Percentiles rank a stretch among this genome's conserved stretches.
These are phyloP conservation scores for Aspergillus ochraceoroseus DNA, from an alignment of 2,329 filamentous ascomycete species.

Conservation along the genomic window DNA sequence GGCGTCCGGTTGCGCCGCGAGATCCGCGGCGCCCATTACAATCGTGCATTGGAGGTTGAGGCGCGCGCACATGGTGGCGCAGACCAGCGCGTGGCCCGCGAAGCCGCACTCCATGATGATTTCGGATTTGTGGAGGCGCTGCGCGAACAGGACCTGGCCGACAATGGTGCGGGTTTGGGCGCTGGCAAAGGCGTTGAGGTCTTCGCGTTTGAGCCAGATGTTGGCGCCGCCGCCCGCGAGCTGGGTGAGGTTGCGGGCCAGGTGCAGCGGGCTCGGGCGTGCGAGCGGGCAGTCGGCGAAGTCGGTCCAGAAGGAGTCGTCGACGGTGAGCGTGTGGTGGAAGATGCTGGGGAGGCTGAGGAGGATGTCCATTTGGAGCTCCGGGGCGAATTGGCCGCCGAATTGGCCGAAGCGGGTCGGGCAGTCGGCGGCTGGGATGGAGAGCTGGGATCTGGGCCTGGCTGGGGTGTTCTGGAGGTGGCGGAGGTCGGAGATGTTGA, in stretches of 20 bases:
- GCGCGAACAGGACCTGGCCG: slow-evolving; percentile 84
- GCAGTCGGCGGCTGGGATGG: slow-evolving; percentile 5
- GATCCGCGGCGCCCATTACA: slow-evolving; percentile 96
- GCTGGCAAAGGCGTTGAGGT: slow-evolving; percentile 91
- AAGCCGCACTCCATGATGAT: slow-evolving; percentile 97
- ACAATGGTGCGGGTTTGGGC: slow-evolving; percentile 99
- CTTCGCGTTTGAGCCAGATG: slow-evolving; percentile 96
- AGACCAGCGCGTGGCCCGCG: slow-evolving; percentile 93
- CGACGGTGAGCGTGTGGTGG: slow-evolving; percentile 23
- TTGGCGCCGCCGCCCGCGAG: slow-evolving; percentile 83
- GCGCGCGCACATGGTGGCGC: slow-evolving; percentile 91
- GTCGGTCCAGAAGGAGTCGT: slow-evolving; percentile 27
- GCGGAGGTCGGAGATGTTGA: neutral
- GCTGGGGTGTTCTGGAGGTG: slow-evolving; percentile 4
- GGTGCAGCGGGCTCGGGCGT: slow-evolving; percentile 79
- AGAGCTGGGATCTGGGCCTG: slow-evolving; percentile 13
- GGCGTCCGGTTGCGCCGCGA: slow-evolving; percentile 85
- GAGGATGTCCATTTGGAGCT: slow-evolving; percentile 28
- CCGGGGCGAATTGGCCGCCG: slow-evolving; percentile 28
- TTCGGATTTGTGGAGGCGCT: slow-evolving; percentile 81
- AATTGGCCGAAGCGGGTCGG: slow-evolving; percentile 22
- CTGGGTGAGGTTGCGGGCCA: slow-evolving; percentile 77
- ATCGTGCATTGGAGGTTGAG: slow-evolving; percentile 96
- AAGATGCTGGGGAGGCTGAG: slow-evolving; percentile 25
- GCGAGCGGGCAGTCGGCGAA: slow-evolving; percentile 22